These are phyloP conservation scores for Termitomyces bulborhizus DNA, from an alignment of 768 basidiomycete species.

Conservation along the genomic window DNA sequence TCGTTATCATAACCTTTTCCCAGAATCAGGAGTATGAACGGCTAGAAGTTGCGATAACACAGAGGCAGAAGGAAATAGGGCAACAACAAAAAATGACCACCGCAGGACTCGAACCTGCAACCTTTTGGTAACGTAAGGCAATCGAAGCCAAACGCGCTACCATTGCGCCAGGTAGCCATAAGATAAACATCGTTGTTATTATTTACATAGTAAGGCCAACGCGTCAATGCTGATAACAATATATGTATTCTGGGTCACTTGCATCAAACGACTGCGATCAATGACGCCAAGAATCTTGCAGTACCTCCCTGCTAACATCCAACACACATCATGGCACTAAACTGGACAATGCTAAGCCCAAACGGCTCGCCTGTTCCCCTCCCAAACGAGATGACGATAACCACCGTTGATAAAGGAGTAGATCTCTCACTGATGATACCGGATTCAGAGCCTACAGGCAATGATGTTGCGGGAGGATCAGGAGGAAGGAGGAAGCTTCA, in stretches of 20 bases:
- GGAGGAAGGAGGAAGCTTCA: conserved; percentile 53
- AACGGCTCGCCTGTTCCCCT: conserved; percentile 59
- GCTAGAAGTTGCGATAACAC: no score
- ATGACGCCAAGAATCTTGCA: background rate
- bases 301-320: background rate
- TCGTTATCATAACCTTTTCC: background rate
- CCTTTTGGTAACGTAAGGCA: conserved; percentile 77
- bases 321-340: conserved; percentile 63
- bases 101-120: conserved; percentile 97
- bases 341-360: conserved; percentile 66
- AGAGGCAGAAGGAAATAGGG: no score
- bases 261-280: no score
- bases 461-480: conserved; percentile 40
- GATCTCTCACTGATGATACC: conserved; percentile 58
- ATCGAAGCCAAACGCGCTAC: conserved; percentile 96
- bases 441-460: conserved; percentile 35
- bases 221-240: no score
- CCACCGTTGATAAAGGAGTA: conserved; percentile 48
- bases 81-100: conserved; percentile 46
- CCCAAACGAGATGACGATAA: conserved; percentile 54
- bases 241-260: no score
- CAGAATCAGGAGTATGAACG: no score
- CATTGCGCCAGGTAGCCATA: conserved; percentile 56
- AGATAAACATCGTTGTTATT: no score
- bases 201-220: no score